Percentiles rank a stretch among this genome's conserved stretches.
phyloP scores from a whole-genome alignment of 148 eudicot genomes.

The Linanthus parryae region DNA sequence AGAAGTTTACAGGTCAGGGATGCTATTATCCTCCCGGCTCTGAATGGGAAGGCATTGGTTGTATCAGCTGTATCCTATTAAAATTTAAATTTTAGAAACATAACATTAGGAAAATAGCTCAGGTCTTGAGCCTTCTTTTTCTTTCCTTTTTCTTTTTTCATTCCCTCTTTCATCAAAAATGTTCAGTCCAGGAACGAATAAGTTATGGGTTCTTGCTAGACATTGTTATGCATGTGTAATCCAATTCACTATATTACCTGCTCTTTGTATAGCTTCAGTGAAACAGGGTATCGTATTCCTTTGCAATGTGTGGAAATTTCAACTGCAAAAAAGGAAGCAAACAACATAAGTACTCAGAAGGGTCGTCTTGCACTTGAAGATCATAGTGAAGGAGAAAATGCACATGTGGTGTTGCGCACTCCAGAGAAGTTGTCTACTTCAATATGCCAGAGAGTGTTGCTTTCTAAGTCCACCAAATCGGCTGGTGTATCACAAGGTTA shows the following conservation, averaged over 20 bases:
- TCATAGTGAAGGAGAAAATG: constrained; percentile 3
- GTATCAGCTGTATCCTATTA: too few relatives aligned
- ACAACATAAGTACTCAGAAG: constrained; percentile 20
- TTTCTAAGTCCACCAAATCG: constrained; percentile 32
- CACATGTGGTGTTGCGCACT: constrained; percentile 9
- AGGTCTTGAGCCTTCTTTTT: neutral
- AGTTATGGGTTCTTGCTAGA: too few relatives aligned
- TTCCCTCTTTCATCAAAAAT: neutral
- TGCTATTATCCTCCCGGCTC: too few relatives aligned
- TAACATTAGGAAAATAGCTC: neutral
- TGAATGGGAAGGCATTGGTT: too few relatives aligned
- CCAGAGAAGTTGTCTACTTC: constrained; percentile 13
- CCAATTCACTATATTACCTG: neutral
- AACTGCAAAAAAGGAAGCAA: constrained; percentile 26
- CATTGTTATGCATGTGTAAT: too few relatives aligned
- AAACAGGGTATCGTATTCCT: constrained; percentile 94
- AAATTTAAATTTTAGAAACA: neutral
- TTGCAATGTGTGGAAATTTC: constrained; percentile 46
- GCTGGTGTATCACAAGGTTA: constrained; percentile 34
- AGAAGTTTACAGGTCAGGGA: too few relatives aligned
- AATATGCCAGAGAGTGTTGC: constrained; percentile 28
- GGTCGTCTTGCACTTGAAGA: constrained; percentile 35
- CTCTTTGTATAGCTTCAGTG: constrained; percentile 59
- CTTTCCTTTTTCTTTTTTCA: neutral
- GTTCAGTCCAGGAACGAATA: neutral